These are phyloP conservation scores for Ascocoryne sarcoides DNA, from an alignment of 2,329 filamentous ascomycete genomes.

Conservation along the genomic window DNA sequence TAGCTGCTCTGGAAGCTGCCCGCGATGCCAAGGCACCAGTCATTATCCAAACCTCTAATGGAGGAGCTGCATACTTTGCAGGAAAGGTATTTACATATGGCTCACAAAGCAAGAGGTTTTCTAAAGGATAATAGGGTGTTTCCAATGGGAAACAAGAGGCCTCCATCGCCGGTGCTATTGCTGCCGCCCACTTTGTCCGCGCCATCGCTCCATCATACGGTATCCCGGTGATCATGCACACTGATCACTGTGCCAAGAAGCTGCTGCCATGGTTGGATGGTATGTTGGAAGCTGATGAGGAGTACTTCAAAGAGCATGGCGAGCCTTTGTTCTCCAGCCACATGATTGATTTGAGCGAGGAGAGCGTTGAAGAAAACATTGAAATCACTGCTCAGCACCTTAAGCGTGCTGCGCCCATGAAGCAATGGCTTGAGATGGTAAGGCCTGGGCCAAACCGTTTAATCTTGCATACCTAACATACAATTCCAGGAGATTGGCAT, in stretches of 20 bases:
- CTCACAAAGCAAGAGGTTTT: conserved; percentile 6
- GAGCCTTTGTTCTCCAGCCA: conserved; percentile 92
- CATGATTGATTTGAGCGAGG: conserved; percentile 98
- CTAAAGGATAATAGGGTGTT: conserved; percentile 48
- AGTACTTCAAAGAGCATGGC: conserved; percentile 86
- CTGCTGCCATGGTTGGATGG: conserved; percentile 95
- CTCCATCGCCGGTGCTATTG: conserved; percentile 79
- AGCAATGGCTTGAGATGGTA: conserved; percentile 99
- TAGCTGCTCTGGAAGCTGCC: conserved; percentile 88
- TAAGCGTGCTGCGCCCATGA: conserved; percentile 89
- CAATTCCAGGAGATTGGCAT: conserved; percentile 67
- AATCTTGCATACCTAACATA: conserved; percentile 1
- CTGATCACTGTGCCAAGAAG: conserved; percentile 99
- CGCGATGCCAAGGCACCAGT: conserved; percentile 85
- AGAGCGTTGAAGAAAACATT: conserved; percentile 84
- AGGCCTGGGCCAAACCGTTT: conserved; percentile 14
- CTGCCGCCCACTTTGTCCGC: conserved; percentile 89
- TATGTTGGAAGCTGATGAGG: conserved; percentile 90
- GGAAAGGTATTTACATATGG: conserved; percentile 53
- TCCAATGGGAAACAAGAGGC: conserved; percentile 76
- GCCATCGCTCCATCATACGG: conserved; percentile 79
- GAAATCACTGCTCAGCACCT: conserved; percentile 87
- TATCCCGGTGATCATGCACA: conserved; percentile 87
- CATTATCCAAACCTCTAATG: conserved; percentile 89
- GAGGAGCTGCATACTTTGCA: conserved; percentile 86